Evolutionary conservation across 352 stramenopile species (phyloP).

Genomic region (Globisporangium yorkense): DNA sequence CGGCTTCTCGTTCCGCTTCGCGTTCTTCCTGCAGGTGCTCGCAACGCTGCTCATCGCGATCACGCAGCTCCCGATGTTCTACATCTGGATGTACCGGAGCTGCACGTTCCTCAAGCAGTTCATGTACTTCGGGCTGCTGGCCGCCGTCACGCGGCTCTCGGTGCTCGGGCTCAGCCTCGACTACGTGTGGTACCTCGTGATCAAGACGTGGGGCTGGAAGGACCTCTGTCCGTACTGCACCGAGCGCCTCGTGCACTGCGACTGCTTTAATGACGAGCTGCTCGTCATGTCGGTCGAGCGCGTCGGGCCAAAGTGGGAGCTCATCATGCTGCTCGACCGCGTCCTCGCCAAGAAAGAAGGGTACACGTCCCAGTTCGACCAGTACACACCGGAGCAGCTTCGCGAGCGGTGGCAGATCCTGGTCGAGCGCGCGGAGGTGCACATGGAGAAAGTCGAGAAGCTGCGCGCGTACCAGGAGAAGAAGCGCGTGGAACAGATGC

Average conservation of each 20-base stretch:
- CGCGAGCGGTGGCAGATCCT: constrained; percentile 49
- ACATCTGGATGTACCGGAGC: constrained; percentile 60
- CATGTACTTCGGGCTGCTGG: constrained; percentile 57
- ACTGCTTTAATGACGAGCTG: constrained; percentile 70
- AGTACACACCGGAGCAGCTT: constrained; percentile 52
- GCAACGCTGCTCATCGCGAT: constrained; percentile 46
- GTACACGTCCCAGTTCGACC: constrained; percentile 45
- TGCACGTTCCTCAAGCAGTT: constrained; percentile 62
- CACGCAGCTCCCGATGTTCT: constrained; percentile 48
- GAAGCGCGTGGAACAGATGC: constrained; percentile 29
- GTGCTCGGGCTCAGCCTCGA: constrained; percentile 45
- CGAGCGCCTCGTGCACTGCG: constrained; percentile 49
- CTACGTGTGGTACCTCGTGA: constrained; percentile 45
- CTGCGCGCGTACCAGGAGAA: constrained; percentile 45
- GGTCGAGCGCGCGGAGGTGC: constrained; percentile 37
- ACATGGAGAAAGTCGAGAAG: constrained; percentile 63
- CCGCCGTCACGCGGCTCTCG: constrained; percentile 50
- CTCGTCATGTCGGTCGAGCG: constrained; percentile 50
- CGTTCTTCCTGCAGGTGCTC: constrained; percentile 48
- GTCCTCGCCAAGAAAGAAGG: constrained; percentile 35
- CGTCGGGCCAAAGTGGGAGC: constrained; percentile 56
- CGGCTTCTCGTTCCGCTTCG: constrained; percentile 49
- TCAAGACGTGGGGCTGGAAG: constrained; percentile 51
- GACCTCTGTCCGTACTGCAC: constrained; percentile 65
- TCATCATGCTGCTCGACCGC: constrained; percentile 50